phyloP scores from a whole-genome alignment of 257 asterid species.

The Thymus mandschuricus region DNA sequence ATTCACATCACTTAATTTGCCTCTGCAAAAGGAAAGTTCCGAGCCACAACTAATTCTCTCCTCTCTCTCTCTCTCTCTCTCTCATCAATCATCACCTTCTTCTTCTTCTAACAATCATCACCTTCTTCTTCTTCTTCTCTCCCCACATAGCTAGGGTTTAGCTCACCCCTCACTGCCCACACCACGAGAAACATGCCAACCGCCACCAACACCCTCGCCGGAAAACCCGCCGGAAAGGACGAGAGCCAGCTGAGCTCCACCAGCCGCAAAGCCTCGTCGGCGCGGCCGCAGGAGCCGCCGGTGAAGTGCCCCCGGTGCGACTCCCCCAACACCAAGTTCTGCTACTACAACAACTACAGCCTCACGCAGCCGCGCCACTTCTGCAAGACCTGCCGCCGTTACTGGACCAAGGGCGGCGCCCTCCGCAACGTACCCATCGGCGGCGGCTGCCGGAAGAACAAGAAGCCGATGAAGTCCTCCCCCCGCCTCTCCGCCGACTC shows the following conservation, averaged over 20 bases:
- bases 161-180: background rate
- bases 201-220: slow-evolving; percentile 19
- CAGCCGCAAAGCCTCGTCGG: slow-evolving; percentile 27
- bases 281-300: slow-evolving; percentile 44
- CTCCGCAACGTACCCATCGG: slow-evolving; percentile 76
- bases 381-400: slow-evolving; percentile 73
- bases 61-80: slow-evolving; percentile 22
- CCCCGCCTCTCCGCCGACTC: slow-evolving; percentile 42
- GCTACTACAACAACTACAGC: slow-evolving; percentile 79
- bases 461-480: slow-evolving; percentile 45
- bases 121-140: background rate
- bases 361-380: slow-evolving; percentile 77
- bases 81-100: slow-evolving; percentile 15
- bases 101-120: background rate
- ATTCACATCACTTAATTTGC: slow-evolving; percentile 40
- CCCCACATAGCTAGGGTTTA: slow-evolving; percentile 10
- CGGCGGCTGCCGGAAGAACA: slow-evolving; percentile 70
- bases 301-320: slow-evolving; percentile 76
- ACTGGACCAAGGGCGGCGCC: slow-evolving; percentile 84
- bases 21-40: slow-evolving; percentile 51
- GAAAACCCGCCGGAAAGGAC: slow-evolving; percentile 36
- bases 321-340: slow-evolving; percentile 71
- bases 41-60: slow-evolving; percentile 26
- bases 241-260: slow-evolving; percentile 35
- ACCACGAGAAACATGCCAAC: slow-evolving; percentile 33